Evolutionary conservation across 176 grass and related monocot genomes (phyloP), one percentile per base, ranked within the genome.

Genomic region (Leersia perrieri): DNA sequence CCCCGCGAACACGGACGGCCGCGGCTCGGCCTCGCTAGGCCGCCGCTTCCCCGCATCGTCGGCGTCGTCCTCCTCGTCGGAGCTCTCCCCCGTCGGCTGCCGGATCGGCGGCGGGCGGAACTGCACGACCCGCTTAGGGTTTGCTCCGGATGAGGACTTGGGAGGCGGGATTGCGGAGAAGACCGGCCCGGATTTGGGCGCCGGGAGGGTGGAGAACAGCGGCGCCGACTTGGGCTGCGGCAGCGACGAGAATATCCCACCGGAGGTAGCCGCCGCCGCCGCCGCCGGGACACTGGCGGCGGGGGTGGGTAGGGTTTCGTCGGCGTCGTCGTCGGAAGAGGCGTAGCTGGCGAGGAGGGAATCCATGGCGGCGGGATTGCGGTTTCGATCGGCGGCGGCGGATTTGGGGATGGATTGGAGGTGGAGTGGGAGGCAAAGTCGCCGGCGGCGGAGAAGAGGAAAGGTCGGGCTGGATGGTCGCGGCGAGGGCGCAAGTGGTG

Each of bases 291-390:
- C 38, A 10, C 55, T 1, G 40, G 14, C 4, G 41, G 15, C 33
- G 7, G 70, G 81, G 41, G 77, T 29, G 4, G 80, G 67, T 29
- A 83, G 51, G 27, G 77, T 64, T 49, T 90, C 82, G 44, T 87
- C 88, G 28, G 58, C 78, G 6, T 90, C 92, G 11, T 98, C 96
- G 51, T 83, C 82, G 63, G 84, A 87, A 85, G 92, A 94, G 83
- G 90, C 96, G 81, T 98, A 98, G 87, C 66, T 98, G 26, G 96
- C 92, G n/a, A 95, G 77, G 15, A 98, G 86, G 69, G 92, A 91
- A 83, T 98, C 96, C 96, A 98, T 98, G 31, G 71, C 79, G n/a
- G 69, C 33, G n/a, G n/a, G n/a, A n/a, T 40, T 28, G 33, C 13
- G 62, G 77, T 0, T 60, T 76, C 40, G 31, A 8, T 23, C 14